These are phyloP conservation scores for Plantago elongata DNA, from an alignment of 257 asterid species.

Conservation along the genomic window DNA sequence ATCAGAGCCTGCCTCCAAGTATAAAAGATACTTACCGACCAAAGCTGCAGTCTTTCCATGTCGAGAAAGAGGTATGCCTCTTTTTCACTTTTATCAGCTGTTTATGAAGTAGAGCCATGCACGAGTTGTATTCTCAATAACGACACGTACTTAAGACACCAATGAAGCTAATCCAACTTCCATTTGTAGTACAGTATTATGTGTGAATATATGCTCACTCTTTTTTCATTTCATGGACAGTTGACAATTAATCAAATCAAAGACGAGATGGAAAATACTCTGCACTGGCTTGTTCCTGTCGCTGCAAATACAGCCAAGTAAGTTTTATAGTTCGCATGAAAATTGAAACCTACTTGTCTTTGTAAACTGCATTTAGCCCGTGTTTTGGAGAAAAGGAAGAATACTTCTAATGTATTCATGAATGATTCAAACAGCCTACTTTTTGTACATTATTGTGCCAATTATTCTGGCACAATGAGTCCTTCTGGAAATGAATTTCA, in stretches of 20 bases:
- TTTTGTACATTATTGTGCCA: not conserved
- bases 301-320: constrained; percentile 82
- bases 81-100: constrained; percentile 3
- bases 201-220: not conserved
- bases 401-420: not conserved
- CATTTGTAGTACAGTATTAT: not conserved
- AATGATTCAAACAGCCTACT: not conserved
- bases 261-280: constrained; percentile 77
- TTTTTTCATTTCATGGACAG: constrained; percentile 32
- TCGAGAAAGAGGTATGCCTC: constrained; percentile 54
- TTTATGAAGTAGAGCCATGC: not conserved
- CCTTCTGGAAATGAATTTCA: not conserved
- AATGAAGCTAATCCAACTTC: not conserved
- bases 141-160: not conserved
- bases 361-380: not conserved
- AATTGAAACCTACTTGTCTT: too few relatives aligned
- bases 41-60: constrained; percentile 49
- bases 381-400: not conserved
- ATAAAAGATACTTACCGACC: constrained; percentile 51
- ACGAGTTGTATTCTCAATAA: not conserved
- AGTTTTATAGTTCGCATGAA: constrained; percentile 12
- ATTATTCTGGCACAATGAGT: not conserved
- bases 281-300: constrained; percentile 67
- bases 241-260: constrained; percentile 45
- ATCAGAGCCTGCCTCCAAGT: constrained; percentile 67